Evolutionary conservation across 352 stramenopile genomes (phyloP).

Genomic region (Pythium sukuiense): DNA sequence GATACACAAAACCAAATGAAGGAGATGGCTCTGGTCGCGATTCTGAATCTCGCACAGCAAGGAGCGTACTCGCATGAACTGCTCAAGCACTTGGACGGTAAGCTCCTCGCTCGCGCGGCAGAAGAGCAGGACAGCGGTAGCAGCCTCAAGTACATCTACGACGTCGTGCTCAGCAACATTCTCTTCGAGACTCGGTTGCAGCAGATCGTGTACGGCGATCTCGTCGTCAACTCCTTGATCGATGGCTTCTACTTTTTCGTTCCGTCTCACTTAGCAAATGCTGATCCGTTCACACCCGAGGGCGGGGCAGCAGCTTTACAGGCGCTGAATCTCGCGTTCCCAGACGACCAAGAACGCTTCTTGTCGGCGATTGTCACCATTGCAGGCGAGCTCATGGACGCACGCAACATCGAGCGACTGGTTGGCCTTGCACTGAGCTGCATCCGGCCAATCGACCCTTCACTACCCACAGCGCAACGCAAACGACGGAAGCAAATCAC

Average conservation of each 20-base stretch:
- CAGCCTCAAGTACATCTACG: constrained; percentile 61
- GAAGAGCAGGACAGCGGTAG: constrained; percentile 34
- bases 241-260: constrained; percentile 57
- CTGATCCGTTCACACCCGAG: constrained; percentile 10
- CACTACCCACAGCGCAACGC: constrained; percentile 27
- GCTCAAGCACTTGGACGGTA: constrained; percentile 56
- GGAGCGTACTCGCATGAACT: constrained; percentile 48
- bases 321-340: constrained; percentile 45
- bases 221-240: constrained; percentile 51
- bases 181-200: constrained; percentile 70
- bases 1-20: constrained; percentile 44
- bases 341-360: constrained; percentile 69
- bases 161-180: constrained; percentile 62
- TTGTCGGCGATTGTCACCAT: constrained; percentile 66
- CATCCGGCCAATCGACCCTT: constrained; percentile 26
- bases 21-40: constrained; percentile 60
- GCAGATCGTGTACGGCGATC: constrained; percentile 59
- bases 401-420: constrained; percentile 58
- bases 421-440: constrained; percentile 53
- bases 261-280: background rate
- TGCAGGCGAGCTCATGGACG: constrained; percentile 60
- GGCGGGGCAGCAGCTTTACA: constrained; percentile 26
- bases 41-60: constrained; percentile 67
- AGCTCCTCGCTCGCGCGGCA: constrained; percentile 43
- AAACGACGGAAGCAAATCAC: constrained; percentile 43